Evolutionary conservation across 2,329 filamentous ascomycete genomes (phyloP).

Genomic region (Emmonsiellopsis sp.): DNA sequence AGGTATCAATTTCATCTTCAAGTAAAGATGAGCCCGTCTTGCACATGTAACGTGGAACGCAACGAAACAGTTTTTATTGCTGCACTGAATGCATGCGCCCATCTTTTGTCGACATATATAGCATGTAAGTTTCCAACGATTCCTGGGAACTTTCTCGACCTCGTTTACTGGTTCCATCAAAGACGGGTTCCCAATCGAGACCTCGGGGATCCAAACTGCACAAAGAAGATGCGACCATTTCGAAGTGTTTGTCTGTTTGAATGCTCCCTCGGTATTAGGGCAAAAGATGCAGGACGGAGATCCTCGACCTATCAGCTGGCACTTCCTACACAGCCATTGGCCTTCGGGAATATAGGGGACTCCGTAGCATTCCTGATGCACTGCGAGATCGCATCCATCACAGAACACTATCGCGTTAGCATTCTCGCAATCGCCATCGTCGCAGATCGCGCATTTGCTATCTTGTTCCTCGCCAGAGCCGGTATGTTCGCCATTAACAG

Average conservation of each 20-base stretch:
- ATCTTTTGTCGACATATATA: slow-evolving; percentile 97
- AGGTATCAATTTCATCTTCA: slow-evolving; percentile 94
- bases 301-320: slow-evolving; percentile 85
- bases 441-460: slow-evolving; percentile 94
- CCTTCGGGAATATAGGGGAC: slow-evolving; percentile 98
- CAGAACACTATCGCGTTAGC: slow-evolving; percentile 99
- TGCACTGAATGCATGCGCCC: slow-evolving; percentile 97
- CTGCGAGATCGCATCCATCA: slow-evolving; percentile 92
- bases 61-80: slow-evolving; percentile 93
- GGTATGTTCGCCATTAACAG: slow-evolving; percentile 85
- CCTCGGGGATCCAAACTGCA: slow-evolving; percentile 97
- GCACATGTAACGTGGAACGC: slow-evolving; percentile 98
- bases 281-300: slow-evolving; percentile 97
- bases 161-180: slow-evolving; percentile 99
- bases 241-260: slow-evolving; percentile 93
- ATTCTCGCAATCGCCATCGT: slow-evolving; percentile 99
- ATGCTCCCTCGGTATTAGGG: slow-evolving; percentile 92
- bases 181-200: slow-evolving; percentile 87
- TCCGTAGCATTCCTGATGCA: slow-evolving; percentile 97
- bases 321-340: slow-evolving; percentile 96
- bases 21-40: slow-evolving; percentile 71
- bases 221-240: slow-evolving; percentile 97
- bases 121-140: slow-evolving; percentile 84
- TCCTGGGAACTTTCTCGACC: slow-evolving; percentile 92
- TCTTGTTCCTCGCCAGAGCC: slow-evolving; percentile 82